Base-by-base conservation (phyloP, 306 rosid genomes). In the Fragaria iinumae region DNA sequence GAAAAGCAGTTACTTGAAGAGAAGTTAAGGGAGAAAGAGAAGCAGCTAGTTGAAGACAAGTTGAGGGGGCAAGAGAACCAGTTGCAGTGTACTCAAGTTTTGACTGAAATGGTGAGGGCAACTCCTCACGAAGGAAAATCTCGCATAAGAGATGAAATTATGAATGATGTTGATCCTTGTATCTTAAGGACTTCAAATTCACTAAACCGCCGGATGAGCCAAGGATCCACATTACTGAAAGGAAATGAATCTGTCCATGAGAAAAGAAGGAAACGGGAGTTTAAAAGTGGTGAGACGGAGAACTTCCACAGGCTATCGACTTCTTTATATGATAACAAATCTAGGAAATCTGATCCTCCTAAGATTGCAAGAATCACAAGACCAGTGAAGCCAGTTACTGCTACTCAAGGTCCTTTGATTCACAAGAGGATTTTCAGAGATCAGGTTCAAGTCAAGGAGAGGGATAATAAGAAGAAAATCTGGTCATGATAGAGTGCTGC, bases 261-360 rank as follows among this genome's bases (percentile, higher is more conserved):
- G 75, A 80, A 80, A n/a, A 85, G 92, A 82, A 83, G 70, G 83
- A 93, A 86, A 81, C 77, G 96, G 66, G 92, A 83, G 44, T 86
- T 77, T 13, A 87, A 87, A 89, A 85, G 85, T 83, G 88, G 83
- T 74, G 96, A 92, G 56, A 79, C 77, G 70, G 97, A 90, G 83
- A 93, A 87, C 89, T 77, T 81, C 39, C 72, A 29, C 44, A 41
- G 83, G 48, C 44, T 49, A 13, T 36, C 90, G 0, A 66, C 81
- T 69, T 78, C 86, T 25, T 78, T 88, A 13, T 78, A 77, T 8
- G 86, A 83, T 50, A 83, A 81, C 59, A 93, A 78, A 77, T 56
- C 87, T 29, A 67, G 96, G 88, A 93, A 90, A 84, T 93, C 97
- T 66, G 96, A 93, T 66, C 97, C 97, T 11, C 91, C 96, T 17